Evolutionary conservation across 495 filamentous ascomycete genomes (phyloP), one percentile per base, ranked within the genome.

Genomic region (Bathelium albidoporum): DNA sequence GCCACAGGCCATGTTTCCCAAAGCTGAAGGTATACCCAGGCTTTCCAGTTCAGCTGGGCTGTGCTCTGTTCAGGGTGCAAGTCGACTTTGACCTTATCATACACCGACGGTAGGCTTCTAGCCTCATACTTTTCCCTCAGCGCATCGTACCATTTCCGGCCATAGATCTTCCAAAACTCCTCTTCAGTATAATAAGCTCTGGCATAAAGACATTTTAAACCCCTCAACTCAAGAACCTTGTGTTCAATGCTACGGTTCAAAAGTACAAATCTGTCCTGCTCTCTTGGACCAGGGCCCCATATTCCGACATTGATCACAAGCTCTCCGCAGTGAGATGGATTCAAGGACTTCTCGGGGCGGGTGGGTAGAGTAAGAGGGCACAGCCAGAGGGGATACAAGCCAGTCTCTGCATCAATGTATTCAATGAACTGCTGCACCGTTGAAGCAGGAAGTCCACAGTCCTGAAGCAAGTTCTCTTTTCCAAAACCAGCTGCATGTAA

Each of bases 351-450:
- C 49, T 61, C 53, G n/a, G 58, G 5, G 2, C 49, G 49, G 16
- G 49, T 16, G 11, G 55, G 31, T 16, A 61, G 20, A 11, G 14
- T 77, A 20, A 86, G 69, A 2, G 83, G 83, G 60, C 83, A 86
- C 0, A 86, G 71, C 83, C 83, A 86, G 9, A 85, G 72, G 16
- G 83, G 83, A 75, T 79, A 86, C 71, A 83, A 81, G 29, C 65
- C 69, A 28, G 83, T 76, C 28, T 78, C 70, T 20, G 70, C 65
- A 3, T 75, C 71, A 2, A 81, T 79, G 67, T 80, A 84, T 34
- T 81, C 71, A 70, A 86, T 71, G 60, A 86, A 83, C 24, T 73
- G 59, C 67, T 78, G 74, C 4, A 76, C 77, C 1, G 77, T 80
- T 32, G 70, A 69, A 44, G 78, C 78, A 1, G 83, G 83, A 66